Evolutionary conservation across 2,329 filamentous ascomycete genomes (phyloP).

Genomic region (Fusarium continuum): DNA sequence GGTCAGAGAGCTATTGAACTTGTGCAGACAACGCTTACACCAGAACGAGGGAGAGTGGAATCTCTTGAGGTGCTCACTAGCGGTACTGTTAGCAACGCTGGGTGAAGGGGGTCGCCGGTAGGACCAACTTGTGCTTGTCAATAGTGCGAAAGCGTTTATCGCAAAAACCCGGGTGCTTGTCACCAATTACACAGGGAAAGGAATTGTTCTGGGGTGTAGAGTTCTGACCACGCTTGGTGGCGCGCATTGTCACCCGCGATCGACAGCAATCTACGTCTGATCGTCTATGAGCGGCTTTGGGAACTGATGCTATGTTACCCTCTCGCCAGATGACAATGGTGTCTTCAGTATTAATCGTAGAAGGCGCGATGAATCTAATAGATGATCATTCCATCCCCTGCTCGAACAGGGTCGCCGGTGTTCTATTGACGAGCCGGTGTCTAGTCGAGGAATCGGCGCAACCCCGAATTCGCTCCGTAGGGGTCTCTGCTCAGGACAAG

Average conservation of each 20-base stretch:
- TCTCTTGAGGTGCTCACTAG: conserved; percentile 7
- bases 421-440: background rate
- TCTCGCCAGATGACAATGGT: background rate
- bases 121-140: conserved; percentile 7
- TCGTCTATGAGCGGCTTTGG: background rate
- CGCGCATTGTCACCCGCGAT: conserved; percentile 2
- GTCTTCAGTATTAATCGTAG: background rate
- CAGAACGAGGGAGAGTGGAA: background rate
- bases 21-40: conserved; percentile 6
- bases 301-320: too few species aligned
- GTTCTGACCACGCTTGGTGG: background rate
- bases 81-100: background rate
- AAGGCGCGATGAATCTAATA: too few species aligned
- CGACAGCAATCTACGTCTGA: background rate
- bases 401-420: background rate
- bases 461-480: background rate
- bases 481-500: background rate
- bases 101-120: accelerated
- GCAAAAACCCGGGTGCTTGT: background rate
- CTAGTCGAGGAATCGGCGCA: too few species aligned
- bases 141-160: background rate
- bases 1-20: conserved; percentile 1
- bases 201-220: background rate
- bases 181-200: background rate
- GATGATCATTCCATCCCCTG: background rate